A percentile compares a stretch with the other conserved stretches of the same genome.
Conservation (phyloP, 2,329 filamentous ascomycete species). For the Thermoascus crustaceus region DNA sequence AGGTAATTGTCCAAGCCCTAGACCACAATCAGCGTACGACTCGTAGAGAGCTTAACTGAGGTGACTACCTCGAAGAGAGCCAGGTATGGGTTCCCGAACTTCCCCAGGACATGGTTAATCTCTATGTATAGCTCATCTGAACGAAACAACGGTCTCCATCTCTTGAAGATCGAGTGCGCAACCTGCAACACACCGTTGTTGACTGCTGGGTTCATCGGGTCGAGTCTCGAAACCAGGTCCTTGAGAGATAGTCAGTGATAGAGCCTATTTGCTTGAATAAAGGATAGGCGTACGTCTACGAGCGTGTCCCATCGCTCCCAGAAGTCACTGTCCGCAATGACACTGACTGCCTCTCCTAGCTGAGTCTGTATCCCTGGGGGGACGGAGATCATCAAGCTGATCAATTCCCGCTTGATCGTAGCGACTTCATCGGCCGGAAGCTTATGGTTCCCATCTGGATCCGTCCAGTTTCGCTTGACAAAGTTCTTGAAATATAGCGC, state of each 20-base stretch:
- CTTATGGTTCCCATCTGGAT: conserved; percentile 92
- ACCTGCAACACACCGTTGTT: conserved; percentile 96
- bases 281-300: conserved; percentile 55
- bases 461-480: conserved; percentile 87
- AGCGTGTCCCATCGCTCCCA: conserved; percentile 95
- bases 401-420: conserved; percentile 89
- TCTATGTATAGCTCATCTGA: conserved; percentile 90
- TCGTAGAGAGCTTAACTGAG: conserved; percentile 15
- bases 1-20: conserved; percentile 50
- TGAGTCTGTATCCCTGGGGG: conserved; percentile 83
- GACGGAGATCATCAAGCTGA: conserved; percentile 92
- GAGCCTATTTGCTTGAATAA: too few relatives aligned
- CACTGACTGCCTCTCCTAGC: conserved; percentile 90
- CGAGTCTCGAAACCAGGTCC: conserved; percentile 84
- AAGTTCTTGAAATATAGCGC: conserved; percentile 98
- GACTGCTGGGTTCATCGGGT: conserved; percentile 67
- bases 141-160: conserved; percentile 89
- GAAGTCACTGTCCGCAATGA: conserved; percentile 97
- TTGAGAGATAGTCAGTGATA: conserved; percentile 29
- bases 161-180: conserved; percentile 93
- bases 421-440: conserved; percentile 72
- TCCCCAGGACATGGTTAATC: conserved; percentile 87
- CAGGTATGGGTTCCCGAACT: conserved; percentile 78
- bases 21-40: conserved; percentile 3
- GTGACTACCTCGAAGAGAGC: conserved; percentile 59